Evolutionary conservation across 192 early-diverging fungal species (phyloP), one percentile per base, ranked within the genome.

Genomic region (Helicostylum pulchrum): DNA sequence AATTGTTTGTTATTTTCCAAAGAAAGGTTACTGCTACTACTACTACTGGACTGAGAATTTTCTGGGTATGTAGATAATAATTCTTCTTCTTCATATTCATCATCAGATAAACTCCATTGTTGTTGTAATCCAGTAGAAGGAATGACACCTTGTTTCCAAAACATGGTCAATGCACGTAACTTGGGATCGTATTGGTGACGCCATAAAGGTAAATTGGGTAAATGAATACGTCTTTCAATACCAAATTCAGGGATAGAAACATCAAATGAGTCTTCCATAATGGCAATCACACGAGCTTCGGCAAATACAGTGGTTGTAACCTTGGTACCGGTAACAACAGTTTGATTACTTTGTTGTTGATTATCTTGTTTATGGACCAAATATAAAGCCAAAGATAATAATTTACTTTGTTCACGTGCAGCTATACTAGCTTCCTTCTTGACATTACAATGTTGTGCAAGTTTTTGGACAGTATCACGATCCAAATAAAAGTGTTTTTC

Each of bases 361-460:
- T 45, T 75, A 56, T 83, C 80, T 55, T 85, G 54, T 48, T 85
- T 80, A 32, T 68, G 49, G 17, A 92, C 73, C 9, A 94, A 75
- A 52, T 86, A 80, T 4, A 84, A 72, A 44, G 81, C 81, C 4
- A 93, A 78, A 68, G 83, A 94, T 0, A 94, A 72, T 36, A 77
- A 77, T 46, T 67, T 79, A 31, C 80, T 79, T 67, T 82, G 80
- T 61, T 92, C 90, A 63, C 90, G 87, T 2, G 88, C 92, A 47
- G 79, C 75, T 62, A 87, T 87, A 31, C 83, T 66, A 3, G 79
- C 84, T 50, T 87, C 85, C 67, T 91, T 93, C 58, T 87, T 83
- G 15, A 85, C 80, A 72, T 94, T 94, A 68, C 90, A 92, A 26
- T 83, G 85, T 45, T 84, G 83, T 1, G 90, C 87, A 19, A 75